phyloP scores from a whole-genome alignment of 2,329 filamentous ascomycete species.

The Onygena corvina region DNA sequence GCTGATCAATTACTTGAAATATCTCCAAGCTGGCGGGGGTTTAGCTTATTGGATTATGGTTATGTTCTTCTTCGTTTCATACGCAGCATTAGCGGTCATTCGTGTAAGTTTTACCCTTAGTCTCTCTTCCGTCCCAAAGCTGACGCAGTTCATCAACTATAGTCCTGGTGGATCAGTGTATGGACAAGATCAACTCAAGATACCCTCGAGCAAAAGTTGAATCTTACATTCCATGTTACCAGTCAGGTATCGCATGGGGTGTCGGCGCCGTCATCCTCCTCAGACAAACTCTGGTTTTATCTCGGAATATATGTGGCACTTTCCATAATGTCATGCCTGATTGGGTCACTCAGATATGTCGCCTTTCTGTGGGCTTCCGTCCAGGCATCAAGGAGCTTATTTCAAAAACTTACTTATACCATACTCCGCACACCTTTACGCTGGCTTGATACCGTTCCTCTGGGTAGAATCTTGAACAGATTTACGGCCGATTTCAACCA shows the following conservation, averaged over 20 bases:
- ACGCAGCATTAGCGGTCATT: constrained; percentile 44
- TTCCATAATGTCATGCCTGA: constrained; percentile 43
- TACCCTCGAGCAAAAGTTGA: constrained; percentile 11
- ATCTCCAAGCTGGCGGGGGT: constrained; percentile 56
- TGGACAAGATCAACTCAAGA: constrained; percentile 31
- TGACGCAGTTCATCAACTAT: background rate
- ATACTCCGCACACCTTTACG: constrained; percentile 62
- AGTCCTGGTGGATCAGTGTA: constrained; percentile 39
- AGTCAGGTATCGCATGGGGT: background rate
- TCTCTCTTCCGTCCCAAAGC: background rate
- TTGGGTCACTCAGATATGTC: constrained; percentile 52
- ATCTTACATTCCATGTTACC: constrained; percentile 13
- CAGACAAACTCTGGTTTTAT: constrained; percentile 46
- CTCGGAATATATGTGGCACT: constrained; percentile 55
- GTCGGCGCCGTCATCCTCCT: background rate
- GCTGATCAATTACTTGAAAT: constrained; percentile 53
- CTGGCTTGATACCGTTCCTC: constrained; percentile 68
- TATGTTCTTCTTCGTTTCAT: constrained; percentile 43
- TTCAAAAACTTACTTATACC: constrained; percentile 52
- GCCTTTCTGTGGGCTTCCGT: constrained; percentile 55
- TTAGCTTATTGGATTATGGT: constrained; percentile 48
- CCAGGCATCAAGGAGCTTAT: constrained; percentile 56
- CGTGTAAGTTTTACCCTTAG: constrained; percentile 28
- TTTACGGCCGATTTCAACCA: constrained; percentile 67
- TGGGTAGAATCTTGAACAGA: constrained; percentile 64